These are phyloP conservation scores for Apocynum venetum DNA, from an alignment of 257 asterid species.

Conservation along the genomic window DNA sequence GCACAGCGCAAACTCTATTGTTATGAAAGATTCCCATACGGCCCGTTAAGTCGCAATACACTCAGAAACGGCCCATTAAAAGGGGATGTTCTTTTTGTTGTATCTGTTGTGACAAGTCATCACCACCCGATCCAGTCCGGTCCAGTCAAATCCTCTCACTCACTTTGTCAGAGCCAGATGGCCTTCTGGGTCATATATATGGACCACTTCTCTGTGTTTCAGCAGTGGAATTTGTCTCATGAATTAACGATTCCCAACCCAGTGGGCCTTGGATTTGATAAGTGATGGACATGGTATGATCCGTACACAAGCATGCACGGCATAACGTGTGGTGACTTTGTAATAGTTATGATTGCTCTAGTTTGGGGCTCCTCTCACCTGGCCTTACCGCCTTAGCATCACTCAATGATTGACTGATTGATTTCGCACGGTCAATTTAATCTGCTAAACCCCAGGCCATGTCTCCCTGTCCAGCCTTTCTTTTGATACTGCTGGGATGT, in stretches of 20 bases:
- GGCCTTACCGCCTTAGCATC: neutral
- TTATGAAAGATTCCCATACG: constrained; percentile 1
- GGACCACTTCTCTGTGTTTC: neutral
- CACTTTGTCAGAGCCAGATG: constrained; percentile 8
- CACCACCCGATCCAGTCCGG: constrained; percentile 11
- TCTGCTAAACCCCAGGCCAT: neutral
- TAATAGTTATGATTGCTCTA: neutral
- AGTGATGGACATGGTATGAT: constrained; percentile 13
- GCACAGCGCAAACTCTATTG: neutral
- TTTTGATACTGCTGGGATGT: neutral
- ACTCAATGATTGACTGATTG: constrained; percentile 15
- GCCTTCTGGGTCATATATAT: neutral
- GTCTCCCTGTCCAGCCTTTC: neutral
- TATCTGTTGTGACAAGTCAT: constrained; percentile 12
- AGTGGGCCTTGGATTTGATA: constrained; percentile 17
- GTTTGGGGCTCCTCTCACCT: neutral
- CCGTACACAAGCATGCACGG: constrained; percentile 4
- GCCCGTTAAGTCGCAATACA: constrained; percentile 14
- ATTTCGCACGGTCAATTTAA: constrained; percentile 6
- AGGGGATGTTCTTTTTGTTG: constrained; percentile 20
- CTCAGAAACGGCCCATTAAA: constrained; percentile 24
- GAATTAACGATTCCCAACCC: constrained; percentile 9
- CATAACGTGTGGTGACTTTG: neutral
- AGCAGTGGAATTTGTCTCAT: neutral
- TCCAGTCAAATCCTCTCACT: neutral